Conservation (phyloP, 306 rosid species). For the Cucurbita pepo region DNA sequence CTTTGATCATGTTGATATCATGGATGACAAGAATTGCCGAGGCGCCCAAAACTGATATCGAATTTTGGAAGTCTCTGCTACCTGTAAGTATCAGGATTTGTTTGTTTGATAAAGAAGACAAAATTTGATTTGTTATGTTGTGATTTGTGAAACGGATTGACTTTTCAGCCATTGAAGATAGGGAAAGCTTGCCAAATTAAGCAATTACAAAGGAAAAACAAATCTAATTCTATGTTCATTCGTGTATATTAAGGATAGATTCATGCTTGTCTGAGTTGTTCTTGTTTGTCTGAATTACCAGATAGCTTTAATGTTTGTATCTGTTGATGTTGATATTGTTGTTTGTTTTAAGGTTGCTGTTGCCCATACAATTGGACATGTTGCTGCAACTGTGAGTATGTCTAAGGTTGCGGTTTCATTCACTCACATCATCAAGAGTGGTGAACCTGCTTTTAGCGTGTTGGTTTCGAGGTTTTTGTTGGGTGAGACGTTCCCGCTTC, state of each 20-base stretch:
- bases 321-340: background rate
- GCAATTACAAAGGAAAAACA: background rate
- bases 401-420: constrained; percentile 98
- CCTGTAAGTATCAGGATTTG: constrained; percentile 50
- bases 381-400: constrained; percentile 95
- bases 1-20: constrained; percentile 85
- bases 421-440: constrained; percentile 98
- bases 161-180: background rate
- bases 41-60: constrained; percentile 77
- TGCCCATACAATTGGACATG: constrained; percentile 97
- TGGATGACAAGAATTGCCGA: constrained; percentile 89
- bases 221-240: background rate
- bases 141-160: background rate
- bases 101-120: constrained; percentile 5
- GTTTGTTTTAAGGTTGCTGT: constrained; percentile 57
- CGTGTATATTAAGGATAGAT: background rate
- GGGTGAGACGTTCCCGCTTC: constrained; percentile 77
- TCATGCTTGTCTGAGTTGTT: background rate
- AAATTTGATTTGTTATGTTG: constrained; percentile 2
- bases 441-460: constrained; percentile 96
- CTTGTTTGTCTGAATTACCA: too few species aligned
- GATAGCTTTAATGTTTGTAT: background rate
- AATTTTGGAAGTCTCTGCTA: constrained; percentile 84
- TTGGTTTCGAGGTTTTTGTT: constrained; percentile 75
- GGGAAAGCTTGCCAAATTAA: constrained; percentile 13